Evolutionary conservation across 108 stramenopile species (phyloP).

Genomic region (Nitzschia inconspicua): DNA sequence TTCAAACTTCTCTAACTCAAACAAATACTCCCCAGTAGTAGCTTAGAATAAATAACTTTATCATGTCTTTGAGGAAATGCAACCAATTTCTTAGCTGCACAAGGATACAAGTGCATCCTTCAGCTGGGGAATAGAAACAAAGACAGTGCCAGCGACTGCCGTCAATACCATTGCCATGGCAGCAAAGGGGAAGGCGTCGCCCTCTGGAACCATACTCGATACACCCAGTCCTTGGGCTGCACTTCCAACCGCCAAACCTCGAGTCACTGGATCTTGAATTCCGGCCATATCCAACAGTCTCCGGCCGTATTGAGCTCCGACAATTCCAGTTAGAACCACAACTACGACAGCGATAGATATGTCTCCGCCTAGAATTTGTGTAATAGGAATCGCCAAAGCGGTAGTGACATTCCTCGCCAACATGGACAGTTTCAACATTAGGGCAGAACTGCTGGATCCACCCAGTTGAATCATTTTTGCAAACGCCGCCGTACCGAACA

Average conservation of each 20-base stretch:
- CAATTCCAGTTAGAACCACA: constrained; percentile 86
- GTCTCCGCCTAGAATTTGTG: constrained; percentile 79
- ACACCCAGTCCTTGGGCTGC: constrained; percentile 94
- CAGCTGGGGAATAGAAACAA: constrained; percentile 65
- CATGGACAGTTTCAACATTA: constrained; percentile 63
- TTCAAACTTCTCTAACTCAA: no score
- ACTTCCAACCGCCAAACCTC: constrained; percentile 86
- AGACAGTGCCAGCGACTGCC: constrained; percentile 59
- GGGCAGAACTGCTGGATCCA: constrained; percentile 15
- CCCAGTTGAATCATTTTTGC: constrained; percentile 55
- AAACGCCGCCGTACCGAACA: constrained; percentile 75
- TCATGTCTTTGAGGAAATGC: no score
- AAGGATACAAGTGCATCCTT: constrained; percentile 50
- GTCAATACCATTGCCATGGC: constrained; percentile 94
- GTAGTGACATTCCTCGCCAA: constrained; percentile 87
- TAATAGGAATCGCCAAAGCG: constrained; percentile 87
- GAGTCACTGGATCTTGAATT: constrained; percentile 79
- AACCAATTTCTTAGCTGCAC: constrained; percentile 18
- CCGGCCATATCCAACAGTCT: constrained; percentile 60
- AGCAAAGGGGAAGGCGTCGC: constrained; percentile 92
- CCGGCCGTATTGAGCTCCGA: constrained; percentile 88
- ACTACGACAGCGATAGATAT: constrained; percentile 77
- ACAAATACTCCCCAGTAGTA: no score
- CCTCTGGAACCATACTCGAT: constrained; percentile 77
- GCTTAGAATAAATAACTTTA: no score